A percentile compares a stretch with the other conserved stretches of the same genome.
phyloP scores from a whole-genome alignment of 2,329 filamentous ascomycete species.

The Colletotrichum tofieldiae region DNA sequence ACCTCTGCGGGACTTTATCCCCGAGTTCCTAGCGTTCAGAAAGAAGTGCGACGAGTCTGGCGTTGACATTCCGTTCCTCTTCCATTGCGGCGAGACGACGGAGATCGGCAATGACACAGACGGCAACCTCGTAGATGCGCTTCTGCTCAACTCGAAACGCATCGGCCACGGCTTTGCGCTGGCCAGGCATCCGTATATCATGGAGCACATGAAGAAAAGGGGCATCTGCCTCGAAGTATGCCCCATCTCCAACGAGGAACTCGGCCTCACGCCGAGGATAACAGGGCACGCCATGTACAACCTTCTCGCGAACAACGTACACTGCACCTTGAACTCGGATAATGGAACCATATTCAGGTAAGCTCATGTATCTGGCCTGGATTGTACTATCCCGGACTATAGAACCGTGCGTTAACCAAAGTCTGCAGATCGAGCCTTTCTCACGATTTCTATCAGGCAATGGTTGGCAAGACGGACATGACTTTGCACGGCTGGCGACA shows the following conservation, averaged over 20 bases:
- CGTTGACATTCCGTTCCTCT: conserved; percentile 79
- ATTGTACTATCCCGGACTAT: background rate
- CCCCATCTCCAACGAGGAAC: conserved; percentile 83
- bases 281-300: conserved; percentile 78
- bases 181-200: conserved; percentile 76
- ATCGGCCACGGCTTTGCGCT: conserved; percentile 83
- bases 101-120: conserved; percentile 76
- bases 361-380: conserved; percentile 36
- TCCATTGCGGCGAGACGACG: conserved; percentile 84
- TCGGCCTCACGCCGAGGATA: conserved; percentile 77
- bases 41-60: conserved; percentile 62
- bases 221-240: conserved; percentile 82
- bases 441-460: conserved; percentile 84
- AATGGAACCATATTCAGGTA: conserved; percentile 82
- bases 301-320: conserved; percentile 79
- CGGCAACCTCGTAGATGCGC: conserved; percentile 78
- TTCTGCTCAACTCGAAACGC: conserved; percentile 76
- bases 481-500: conserved; percentile 81
- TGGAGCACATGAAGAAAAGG: conserved; percentile 75
- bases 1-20: conserved; percentile 70
- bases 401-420: background rate
- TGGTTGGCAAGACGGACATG: conserved; percentile 79
- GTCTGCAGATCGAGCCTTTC: conserved; percentile 75
- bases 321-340: conserved; percentile 82
- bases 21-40: conserved; percentile 71